Base-by-base conservation (phyloP, 352 stramenopile species). In the Globisporangium yorkense region DNA sequence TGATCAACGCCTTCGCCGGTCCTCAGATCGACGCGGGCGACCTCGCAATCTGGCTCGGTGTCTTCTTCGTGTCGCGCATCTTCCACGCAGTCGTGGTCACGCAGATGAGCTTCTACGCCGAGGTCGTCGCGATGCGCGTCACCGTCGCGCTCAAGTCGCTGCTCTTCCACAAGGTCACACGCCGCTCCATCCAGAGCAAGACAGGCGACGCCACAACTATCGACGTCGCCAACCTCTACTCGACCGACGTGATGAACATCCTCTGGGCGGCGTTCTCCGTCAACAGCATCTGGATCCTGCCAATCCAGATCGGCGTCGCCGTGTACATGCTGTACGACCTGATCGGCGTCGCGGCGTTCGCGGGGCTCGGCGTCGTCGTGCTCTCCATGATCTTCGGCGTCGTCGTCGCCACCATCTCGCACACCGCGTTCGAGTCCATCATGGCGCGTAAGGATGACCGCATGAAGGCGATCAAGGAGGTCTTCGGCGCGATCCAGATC, bases 221-320 rank as follows among this genome's bases (percentile, higher is more conserved):
- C 37, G 88, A 98, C 66, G 90, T 98, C 40, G 79, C 87, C 6
- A 99, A 98, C 59, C 74, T 99, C 8, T 96, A 97, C 59, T 90
- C 84, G 4, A 88, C 97, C 37, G 94, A 99, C 67, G 77, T 89
- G 0, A 68, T 91, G 29, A 81, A 62, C 33, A 20, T 86, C 3
- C 31, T 87, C 31, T 65, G 47, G 10, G 77, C 67, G 0, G 65
- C 77, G 31, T 62, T 63, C 39, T 70, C 96, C 65, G 85, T 96
- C 55, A 94, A 96, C 54, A 70, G 52, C 44, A 18, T 71, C 0
- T 83, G 68, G 72, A 65, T 83, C 41, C 43, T 76, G 13, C 71
- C 73, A 8, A 46, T 81, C 10, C 68, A 81, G 49, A 76, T 83
- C 40, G 46, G 9, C 2, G 55, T 70, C 2, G 65, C 67, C 6